A percentile compares a stretch with the other conserved stretches of the same genome.
Evolutionary conservation across 495 filamentous ascomycete genomes (phyloP).

Genomic region (Talaromyces thailandensis): DNA sequence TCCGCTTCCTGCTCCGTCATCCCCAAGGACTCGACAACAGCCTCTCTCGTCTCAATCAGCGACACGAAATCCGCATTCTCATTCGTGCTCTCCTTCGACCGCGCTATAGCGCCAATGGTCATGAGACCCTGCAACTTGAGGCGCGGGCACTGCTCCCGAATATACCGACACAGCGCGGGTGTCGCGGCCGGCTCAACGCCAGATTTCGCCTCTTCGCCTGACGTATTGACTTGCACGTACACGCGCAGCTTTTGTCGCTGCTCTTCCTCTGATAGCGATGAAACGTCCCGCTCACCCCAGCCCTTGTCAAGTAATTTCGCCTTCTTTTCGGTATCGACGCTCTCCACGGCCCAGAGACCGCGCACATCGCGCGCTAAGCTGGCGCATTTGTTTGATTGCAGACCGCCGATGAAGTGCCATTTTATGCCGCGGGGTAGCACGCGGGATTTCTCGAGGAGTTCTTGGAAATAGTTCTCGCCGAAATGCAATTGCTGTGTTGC

Average conservation of each 20-base stretch:
- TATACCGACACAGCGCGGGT: slow-evolving; percentile 52
- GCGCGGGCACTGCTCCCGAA: slow-evolving; percentile 60
- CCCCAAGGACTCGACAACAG: slow-evolving; percentile 41
- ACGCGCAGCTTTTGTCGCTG: slow-evolving; percentile 45
- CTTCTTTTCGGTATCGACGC: slow-evolving; percentile 81
- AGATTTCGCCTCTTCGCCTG: slow-evolving; percentile 75
- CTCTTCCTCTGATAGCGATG: neutral
- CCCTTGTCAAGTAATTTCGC: slow-evolving; percentile 72
- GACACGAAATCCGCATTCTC: slow-evolving; percentile 86
- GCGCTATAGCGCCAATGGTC: slow-evolving; percentile 92
- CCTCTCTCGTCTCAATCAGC: slow-evolving; percentile 62
- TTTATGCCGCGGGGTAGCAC: slow-evolving; percentile 69
- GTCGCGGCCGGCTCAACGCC: slow-evolving; percentile 58
- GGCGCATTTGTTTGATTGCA: slow-evolving; percentile 90
- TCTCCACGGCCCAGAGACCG: slow-evolving; percentile 89
- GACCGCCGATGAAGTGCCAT: slow-evolving; percentile 94
- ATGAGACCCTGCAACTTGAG: slow-evolving; percentile 75
- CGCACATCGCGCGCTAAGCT: slow-evolving; percentile 71
- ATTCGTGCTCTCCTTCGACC: slow-evolving; percentile 58
- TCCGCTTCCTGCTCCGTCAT: slow-evolving; percentile 23
- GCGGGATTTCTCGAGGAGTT: slow-evolving; percentile 76
- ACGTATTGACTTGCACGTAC: slow-evolving; percentile 93
- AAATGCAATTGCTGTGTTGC: slow-evolving; percentile 59
- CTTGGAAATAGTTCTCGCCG: slow-evolving; percentile 95
- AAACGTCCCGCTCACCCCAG: slow-evolving; percentile 42